Conservation (phyloP, 2,329 filamentous ascomycete species). For the Cladophialophora bantiana region DNA sequence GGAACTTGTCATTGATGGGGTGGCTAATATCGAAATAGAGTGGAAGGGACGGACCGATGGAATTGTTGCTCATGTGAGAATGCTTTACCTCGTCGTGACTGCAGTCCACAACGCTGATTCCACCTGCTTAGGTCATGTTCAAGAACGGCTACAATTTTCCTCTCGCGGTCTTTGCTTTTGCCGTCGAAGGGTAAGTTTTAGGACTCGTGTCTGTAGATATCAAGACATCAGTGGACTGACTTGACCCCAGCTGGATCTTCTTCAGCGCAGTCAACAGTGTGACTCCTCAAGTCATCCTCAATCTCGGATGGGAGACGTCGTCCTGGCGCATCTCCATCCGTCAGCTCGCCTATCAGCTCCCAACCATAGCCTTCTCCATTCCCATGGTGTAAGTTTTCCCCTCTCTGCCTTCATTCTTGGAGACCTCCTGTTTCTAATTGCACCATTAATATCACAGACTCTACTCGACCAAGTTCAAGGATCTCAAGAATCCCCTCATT, state of each 20-base stretch:
- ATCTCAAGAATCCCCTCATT: slow-evolving; percentile 56
- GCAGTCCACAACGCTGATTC: not conserved
- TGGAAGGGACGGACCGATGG: slow-evolving; percentile 63
- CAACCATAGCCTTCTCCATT: slow-evolving; percentile 51
- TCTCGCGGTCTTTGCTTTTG: slow-evolving; percentile 63
- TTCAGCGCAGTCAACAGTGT: slow-evolving; percentile 57
- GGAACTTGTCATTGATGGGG: not conserved
- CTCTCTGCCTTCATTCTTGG: not conserved
- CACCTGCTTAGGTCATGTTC: slow-evolving; percentile 55
- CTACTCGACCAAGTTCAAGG: slow-evolving; percentile 58
- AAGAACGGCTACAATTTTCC: slow-evolving; percentile 60
- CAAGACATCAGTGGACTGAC: not conserved
- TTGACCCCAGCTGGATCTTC: slow-evolving; percentile 57
- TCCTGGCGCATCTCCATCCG: slow-evolving; percentile 53
- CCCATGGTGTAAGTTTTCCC: slow-evolving; percentile 43
- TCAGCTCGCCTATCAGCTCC: slow-evolving; percentile 53
- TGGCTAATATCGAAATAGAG: slow-evolving; percentile 47
- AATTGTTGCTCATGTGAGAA: slow-evolving; percentile 56
- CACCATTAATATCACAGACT: slow-evolving; percentile 24
- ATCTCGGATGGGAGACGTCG: slow-evolving; percentile 57
- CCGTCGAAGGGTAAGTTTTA: slow-evolving; percentile 55
- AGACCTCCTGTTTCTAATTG: not conserved
- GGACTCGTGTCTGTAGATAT: not conserved
- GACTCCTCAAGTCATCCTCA: slow-evolving; percentile 58
- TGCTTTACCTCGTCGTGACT: too few relatives aligned